Evolutionary conservation across 768 basidiomycete species (phyloP).

Genomic region (Kwoniella bestiolae): DNA sequence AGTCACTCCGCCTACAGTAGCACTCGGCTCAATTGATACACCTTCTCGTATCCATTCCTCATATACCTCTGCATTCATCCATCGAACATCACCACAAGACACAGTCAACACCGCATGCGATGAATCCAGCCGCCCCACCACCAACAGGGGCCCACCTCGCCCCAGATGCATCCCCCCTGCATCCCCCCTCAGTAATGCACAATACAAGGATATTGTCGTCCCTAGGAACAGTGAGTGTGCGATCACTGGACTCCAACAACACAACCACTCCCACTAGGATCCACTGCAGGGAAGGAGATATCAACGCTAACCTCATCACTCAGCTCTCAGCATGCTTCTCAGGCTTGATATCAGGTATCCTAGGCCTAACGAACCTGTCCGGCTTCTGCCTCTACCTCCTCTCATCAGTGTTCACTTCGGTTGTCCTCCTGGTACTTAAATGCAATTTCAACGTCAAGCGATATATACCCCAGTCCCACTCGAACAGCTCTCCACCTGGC

Average conservation of each 20-base stretch:
- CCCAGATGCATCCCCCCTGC: constrained; percentile 46
- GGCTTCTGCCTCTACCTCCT: constrained; percentile 79
- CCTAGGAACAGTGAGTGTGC: constrained; percentile 47
- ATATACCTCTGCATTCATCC: too few relatives aligned
- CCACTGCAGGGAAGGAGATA: too few relatives aligned
- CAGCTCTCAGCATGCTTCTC: constrained; percentile 76
- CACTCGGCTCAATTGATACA: not conserved
- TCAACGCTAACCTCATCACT: too few relatives aligned
- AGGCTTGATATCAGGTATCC: constrained; percentile 83
- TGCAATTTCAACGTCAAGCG: constrained; percentile 63
- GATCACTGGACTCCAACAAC: not conserved
- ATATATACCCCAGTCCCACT: constrained; percentile 48
- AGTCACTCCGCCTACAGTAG: not conserved
- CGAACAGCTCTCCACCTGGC: not conserved
- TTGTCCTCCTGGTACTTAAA: constrained; percentile 70
- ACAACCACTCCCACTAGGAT: too few relatives aligned
- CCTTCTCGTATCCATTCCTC: not conserved
- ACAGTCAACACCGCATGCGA: not conserved
- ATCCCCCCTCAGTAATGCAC: constrained; percentile 52
- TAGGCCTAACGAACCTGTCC: constrained; percentile 81
- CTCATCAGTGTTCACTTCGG: constrained; percentile 70
- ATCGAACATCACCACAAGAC: not conserved
- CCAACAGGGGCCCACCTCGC: constrained; percentile 33
- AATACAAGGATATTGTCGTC: constrained; percentile 51
- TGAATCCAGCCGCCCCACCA: constrained; percentile 42